A percentile compares a stretch with the other conserved stretches of the same genome.
Conservation (phyloP, 257 asterid species). For the Oldenlandia corymbosa region DNA sequence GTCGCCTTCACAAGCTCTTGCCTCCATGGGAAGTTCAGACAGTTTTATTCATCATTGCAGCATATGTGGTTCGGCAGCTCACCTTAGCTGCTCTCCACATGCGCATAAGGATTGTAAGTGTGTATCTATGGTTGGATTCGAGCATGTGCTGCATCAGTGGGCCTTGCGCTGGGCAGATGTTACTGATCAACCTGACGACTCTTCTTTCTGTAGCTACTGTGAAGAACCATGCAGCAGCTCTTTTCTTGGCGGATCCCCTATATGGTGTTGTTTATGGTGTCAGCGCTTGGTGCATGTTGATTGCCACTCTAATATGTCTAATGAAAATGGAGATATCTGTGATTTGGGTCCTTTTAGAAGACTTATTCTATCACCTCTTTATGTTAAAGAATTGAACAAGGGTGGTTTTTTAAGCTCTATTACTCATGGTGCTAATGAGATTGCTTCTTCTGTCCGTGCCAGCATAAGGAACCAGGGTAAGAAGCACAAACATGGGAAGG, state of each 20-base stretch:
- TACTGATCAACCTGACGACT: conserved; percentile 84
- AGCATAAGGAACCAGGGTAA: conserved; percentile 77
- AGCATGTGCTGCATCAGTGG: conserved; percentile 87
- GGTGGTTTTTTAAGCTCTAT: conserved; percentile 86
- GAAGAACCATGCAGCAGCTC: conserved; percentile 95
- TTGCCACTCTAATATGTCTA: conserved; percentile 74
- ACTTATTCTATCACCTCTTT: conserved; percentile 81
- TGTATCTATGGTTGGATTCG: conserved; percentile 70
- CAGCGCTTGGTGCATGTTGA: conserved; percentile 95
- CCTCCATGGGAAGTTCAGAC: conserved; percentile 59
- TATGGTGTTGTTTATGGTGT: conserved; percentile 99
- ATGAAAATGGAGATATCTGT: conserved; percentile 84
- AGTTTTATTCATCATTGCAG: conserved; percentile 69
- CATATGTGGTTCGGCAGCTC: conserved; percentile 90
- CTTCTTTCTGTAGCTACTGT: conserved; percentile 88
- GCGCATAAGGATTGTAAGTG: conserved; percentile 92
- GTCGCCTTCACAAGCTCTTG: conserved; percentile 81
- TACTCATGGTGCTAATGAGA: conserved; percentile 96
- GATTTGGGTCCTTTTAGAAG: conserved; percentile 87
- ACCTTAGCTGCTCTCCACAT: conserved; percentile 69
- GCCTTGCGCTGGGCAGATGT: conserved; percentile 91
- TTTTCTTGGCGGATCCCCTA: conserved; percentile 94
- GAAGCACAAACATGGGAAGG: conserved; percentile 61
- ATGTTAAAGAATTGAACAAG: conserved; percentile 55
- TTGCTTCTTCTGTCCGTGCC: conserved; percentile 95